Evolutionary conservation across 1,284 basidiomycete genomes (phyloP), one percentile per base, ranked within the genome.

Genomic region (Xerocomus amazonicus): DNA sequence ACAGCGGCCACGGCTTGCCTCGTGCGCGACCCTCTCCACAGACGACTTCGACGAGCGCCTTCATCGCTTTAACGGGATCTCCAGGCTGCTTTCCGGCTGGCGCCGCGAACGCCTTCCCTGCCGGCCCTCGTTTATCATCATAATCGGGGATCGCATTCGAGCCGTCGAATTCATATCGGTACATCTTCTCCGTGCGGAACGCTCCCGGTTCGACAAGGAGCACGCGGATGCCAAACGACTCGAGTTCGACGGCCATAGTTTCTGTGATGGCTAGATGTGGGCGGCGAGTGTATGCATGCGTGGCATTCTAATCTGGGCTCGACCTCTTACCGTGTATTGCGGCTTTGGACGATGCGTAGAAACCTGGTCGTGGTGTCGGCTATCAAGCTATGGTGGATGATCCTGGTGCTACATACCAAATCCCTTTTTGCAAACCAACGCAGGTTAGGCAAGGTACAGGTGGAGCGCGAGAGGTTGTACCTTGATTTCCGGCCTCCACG

Each of bases 301-400:
- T 23, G 19, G 19, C 19, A 23, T 23, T 9, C 4, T 17, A 8
- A 6, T 14, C 28, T 16, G 28, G 29, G 9, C 4, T 10, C 14
- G 14, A 38, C 34, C 29, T 35, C 48, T 53, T 55, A 77, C 77
- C 72, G 50, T 77, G 78, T 10, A 80, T 59, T 14, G 80, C 80
- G 26, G 79, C 78, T 59, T 81, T 83, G 1, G 80, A 82, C 1
- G 80, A 72, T 12, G 71, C 69, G 60, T 83, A 83, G 36, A 69
- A 65, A 36, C 76, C 79, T 73, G 35, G 31, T 23, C 3, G 19
- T 4, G 19, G 19, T 4, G 19, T 23, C 4, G 19, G 19, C 19
- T 23, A 23, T 23, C 19, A 23, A 23, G 19, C 19, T 23, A 23
- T 13, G 19, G 2, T 2, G 53, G 19, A 36, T 6, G 27, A 32